These are phyloP conservation scores for Hydnomerulius pinastri DNA, from an alignment of 768 basidiomycete genomes.

Conservation along the genomic window DNA sequence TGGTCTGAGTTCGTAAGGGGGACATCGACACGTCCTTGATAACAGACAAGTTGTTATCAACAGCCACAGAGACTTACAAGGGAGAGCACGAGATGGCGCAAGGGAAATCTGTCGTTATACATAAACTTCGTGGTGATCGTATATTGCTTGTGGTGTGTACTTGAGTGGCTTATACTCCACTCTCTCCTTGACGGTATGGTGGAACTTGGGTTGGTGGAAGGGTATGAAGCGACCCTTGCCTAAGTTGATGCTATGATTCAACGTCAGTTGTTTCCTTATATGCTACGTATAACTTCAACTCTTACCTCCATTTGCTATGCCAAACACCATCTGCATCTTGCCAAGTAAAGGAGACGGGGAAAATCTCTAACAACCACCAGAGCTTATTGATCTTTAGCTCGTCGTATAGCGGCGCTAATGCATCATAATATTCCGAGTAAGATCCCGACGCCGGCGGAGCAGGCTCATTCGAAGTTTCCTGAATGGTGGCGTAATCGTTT, in stretches of 20 bases:
- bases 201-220: constrained; percentile 54
- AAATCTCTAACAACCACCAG: constrained; percentile 78
- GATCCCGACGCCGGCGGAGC: neutral
- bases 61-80: too few relatives aligned
- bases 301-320: constrained; percentile 58
- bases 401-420: constrained; percentile 58
- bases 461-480: neutral
- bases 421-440: constrained; percentile 24
- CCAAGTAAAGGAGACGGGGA: constrained; percentile 55
- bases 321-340: constrained; percentile 58
- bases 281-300: constrained; percentile 2
- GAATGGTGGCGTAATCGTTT: neutral
- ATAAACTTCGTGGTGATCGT: constrained; percentile 47
- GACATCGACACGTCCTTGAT: too few relatives aligned
- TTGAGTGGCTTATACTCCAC: constrained; percentile 47
- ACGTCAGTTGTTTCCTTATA: neutral
- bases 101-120: constrained; percentile 26
- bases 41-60: too few relatives aligned
- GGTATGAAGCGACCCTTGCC: constrained; percentile 58
- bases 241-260: constrained; percentile 38
- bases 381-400: constrained; percentile 39
- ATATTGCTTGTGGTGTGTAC: constrained; percentile 62
- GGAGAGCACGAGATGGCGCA: too few relatives aligned
- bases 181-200: constrained; percentile 61
- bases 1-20: too few relatives aligned